Conservation (phyloP, 2,329 filamentous ascomycete genomes). For the Purpureocillium lavendulum region DNA sequence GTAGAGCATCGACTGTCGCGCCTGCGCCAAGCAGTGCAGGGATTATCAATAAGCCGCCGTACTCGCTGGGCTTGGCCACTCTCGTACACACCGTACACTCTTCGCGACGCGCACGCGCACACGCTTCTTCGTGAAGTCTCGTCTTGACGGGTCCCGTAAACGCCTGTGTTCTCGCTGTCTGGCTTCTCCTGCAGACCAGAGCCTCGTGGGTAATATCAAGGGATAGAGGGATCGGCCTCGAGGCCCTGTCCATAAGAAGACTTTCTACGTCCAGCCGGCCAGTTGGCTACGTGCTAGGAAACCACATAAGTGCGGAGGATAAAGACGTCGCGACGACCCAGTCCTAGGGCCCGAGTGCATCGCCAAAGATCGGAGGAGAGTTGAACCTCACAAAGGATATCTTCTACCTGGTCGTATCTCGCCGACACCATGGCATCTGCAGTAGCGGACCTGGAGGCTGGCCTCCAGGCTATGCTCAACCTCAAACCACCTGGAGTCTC, state of each 20-base stretch:
- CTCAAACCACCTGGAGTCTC: slow-evolving; percentile 93
- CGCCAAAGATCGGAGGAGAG: too few relatives aligned
- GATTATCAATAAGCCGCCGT: slow-evolving; percentile 6
- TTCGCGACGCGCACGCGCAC: slow-evolving; percentile 1
- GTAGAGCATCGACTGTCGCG: slow-evolving; percentile 1
- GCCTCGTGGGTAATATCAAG: too few relatives aligned
- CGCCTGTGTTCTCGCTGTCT: slow-evolving; percentile 1
- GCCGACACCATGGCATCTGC: slow-evolving; percentile 58
- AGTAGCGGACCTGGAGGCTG: slow-evolving; percentile 83
- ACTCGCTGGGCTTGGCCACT: slow-evolving; percentile 7
- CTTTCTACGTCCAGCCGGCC: too few relatives aligned
- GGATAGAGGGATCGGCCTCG: too few relatives aligned
- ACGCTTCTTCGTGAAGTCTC: slow-evolving; percentile 1
- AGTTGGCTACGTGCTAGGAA: too few relatives aligned
- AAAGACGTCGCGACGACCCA: too few relatives aligned
- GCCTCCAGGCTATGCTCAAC: slow-evolving; percentile 83
- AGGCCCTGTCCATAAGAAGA: too few relatives aligned
- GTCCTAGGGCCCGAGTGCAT: too few relatives aligned
- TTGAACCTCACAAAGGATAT: too few relatives aligned
- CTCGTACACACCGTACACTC: slow-evolving; percentile 13
- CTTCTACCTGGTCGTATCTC: slow-evolving; percentile 5
- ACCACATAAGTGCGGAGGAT: too few relatives aligned
- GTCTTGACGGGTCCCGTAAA: slow-evolving; percentile 3
- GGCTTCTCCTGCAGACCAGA: neutral
- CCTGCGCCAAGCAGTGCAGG: neutral